Evolutionary conservation across 192 early-diverging fungal species (phyloP).

Genomic region (Podila horticola): DNA sequence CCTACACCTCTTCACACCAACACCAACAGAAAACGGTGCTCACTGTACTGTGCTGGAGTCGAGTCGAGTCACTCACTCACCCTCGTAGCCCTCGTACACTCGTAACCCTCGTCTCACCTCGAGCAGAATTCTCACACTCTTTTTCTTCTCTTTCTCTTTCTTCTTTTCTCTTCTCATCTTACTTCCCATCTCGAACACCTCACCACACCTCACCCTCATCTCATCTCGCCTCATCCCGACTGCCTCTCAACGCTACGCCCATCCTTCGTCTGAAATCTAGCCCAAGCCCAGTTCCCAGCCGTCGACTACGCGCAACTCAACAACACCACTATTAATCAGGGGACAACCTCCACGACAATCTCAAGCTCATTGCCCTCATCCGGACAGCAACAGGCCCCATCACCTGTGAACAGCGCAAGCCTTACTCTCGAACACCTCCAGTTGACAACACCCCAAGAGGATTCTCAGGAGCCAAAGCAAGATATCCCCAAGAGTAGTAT

Average conservation of each 20-base stretch:
- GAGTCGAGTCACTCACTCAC: too few relatives aligned
- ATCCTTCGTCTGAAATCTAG: too few relatives aligned
- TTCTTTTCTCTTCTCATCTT: slow-evolving; percentile 2
- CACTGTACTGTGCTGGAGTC: too few relatives aligned
- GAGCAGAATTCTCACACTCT: neutral
- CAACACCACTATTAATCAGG: too few relatives aligned
- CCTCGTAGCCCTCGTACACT: too few relatives aligned
- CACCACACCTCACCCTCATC: neutral
- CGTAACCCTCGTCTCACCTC: too few relatives aligned
- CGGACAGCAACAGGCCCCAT: neutral
- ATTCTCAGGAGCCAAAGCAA: slow-evolving; percentile 16
- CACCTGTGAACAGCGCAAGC: neutral
- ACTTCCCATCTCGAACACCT: slow-evolving; percentile 1
- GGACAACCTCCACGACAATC: too few relatives aligned
- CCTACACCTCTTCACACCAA: too few relatives aligned
- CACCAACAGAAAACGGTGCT: too few relatives aligned
- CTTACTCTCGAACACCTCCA: slow-evolving; percentile 26
- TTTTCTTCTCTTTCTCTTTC: neutral
- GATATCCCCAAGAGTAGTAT: slow-evolving; percentile 13
- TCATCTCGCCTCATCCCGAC: neutral
- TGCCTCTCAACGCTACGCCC: too few relatives aligned
- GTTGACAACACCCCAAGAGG: slow-evolving; percentile 1
- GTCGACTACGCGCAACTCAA: slow-evolving; percentile 18
- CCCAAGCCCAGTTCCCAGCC: neutral
- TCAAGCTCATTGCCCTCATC: neutral